phyloP scores from a whole-genome alignment of 306 rosid species.

The Citrullus amarus region DNA sequence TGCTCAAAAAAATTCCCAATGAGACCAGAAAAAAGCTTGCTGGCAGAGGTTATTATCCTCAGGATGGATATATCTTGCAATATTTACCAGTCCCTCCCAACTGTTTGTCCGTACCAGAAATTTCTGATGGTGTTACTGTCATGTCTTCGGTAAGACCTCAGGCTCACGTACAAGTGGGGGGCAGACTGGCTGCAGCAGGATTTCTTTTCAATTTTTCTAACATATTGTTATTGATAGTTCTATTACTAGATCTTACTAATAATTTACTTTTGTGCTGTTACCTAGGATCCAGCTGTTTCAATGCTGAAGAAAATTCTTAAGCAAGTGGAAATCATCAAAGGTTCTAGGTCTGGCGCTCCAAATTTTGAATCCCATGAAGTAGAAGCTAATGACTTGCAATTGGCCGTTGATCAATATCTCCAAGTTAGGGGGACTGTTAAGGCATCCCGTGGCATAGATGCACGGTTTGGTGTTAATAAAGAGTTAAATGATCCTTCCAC shows the following conservation, averaged over 20 bases:
- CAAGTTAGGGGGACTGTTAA: slow-evolving; percentile 74
- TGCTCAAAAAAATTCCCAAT: slow-evolving; percentile 53
- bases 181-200: slow-evolving; percentile 6
- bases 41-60: slow-evolving; percentile 74
- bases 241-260: neutral
- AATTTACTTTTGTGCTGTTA: neutral
- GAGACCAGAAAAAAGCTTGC: slow-evolving; percentile 58
- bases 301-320: slow-evolving; percentile 67
- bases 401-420: slow-evolving; percentile 55
- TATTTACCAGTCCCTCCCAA: slow-evolving; percentile 88
- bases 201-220: neutral
- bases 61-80: slow-evolving; percentile 69
- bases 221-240: neutral
- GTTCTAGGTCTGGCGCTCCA: slow-evolving; percentile 77
- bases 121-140: slow-evolving; percentile 88
- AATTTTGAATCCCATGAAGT: slow-evolving; percentile 72
- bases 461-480: slow-evolving; percentile 55
- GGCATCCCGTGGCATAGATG: slow-evolving; percentile 53
- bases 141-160: slow-evolving; percentile 66
- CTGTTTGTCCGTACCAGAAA: slow-evolving; percentile 80
- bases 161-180: neutral
- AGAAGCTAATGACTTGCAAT: slow-evolving; percentile 78
- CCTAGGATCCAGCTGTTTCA: slow-evolving; percentile 75
- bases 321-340: slow-evolving; percentile 51
- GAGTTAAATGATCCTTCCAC: slow-evolving; percentile 55